Conservation (phyloP, 176 grass and related monocot species). For the Elymus sibiricus region DNA sequence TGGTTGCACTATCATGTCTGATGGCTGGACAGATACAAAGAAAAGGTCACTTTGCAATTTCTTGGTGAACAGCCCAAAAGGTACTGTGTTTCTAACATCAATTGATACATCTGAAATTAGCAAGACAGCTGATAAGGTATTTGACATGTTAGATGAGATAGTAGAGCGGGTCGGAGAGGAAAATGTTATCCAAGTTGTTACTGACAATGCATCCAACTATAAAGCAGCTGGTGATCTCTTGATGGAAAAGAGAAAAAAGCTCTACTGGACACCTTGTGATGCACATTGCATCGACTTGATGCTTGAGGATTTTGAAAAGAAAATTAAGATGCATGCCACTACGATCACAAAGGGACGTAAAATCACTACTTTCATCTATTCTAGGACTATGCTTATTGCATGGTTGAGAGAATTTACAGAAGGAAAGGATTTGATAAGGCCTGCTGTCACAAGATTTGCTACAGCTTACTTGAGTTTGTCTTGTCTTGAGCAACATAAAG, state of each 20-base stretch:
- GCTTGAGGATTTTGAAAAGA: background rate
- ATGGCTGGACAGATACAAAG: background rate
- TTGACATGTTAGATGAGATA: background rate
- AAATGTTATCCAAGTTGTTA: no score
- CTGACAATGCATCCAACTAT: background rate
- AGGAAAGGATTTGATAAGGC: no score
- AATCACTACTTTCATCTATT: background rate
- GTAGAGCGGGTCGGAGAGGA: background rate
- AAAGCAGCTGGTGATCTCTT: background rate
- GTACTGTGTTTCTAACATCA: background rate
- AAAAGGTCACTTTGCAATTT: background rate
- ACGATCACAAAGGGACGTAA: background rate
- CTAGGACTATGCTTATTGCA: background rate
- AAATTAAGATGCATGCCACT: background rate
- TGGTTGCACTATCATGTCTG: background rate
- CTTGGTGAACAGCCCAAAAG: background rate
- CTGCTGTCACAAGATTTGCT: no score
- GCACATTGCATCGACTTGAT: background rate
- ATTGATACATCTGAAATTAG: background rate
- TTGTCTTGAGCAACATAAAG: no score
- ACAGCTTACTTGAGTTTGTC: no score
- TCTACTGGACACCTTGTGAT: background rate
- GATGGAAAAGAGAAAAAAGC: background rate
- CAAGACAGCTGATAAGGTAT: background rate
- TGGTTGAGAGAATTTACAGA: background rate